Base-by-base conservation (phyloP, 345 rosid genomes). In the Raphanus sativus region DNA sequence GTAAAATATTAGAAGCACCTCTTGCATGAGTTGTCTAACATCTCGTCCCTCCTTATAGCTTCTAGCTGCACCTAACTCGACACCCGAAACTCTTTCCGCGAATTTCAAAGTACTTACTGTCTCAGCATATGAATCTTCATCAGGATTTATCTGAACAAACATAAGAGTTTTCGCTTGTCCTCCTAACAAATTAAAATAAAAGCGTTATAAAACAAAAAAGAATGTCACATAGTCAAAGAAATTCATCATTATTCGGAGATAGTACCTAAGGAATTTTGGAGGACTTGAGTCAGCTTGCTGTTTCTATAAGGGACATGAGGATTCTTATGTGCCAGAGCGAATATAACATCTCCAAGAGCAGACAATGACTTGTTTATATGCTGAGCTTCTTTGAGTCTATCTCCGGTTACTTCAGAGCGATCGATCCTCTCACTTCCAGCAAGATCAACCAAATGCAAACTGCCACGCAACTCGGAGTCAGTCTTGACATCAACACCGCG, bases 71-170 rank as follows among this genome's bases (percentile, higher is more conserved):
- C 97, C 98, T 50, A 94, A 80, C 87, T 94, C 98, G 21, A 94
- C 90, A 60, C 98, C 97, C 33, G 97, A 91, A 72, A 94, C 97
- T 77, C 98, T 87, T 84, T 91, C 91, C 2, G 96, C 96, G 70
- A 94, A 94, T 71, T 90, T 94, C 80, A 91, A 85, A 28, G 97
- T 90, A 81, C 98, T 94, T 81, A 90, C 26, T 3, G 96, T 94
- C 75, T 94, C 98, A 30, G 94, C 85, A 62, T 85, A 91, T 30
- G 98, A 93, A 74, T 86, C 94, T 29, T 75, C 87, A 87, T 91
- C 98, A 60, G 97, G 97, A 86, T 91, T 91, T n/a, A 94, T 90
- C 82, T 94, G 98, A 52, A 94, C 96, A 83, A 91, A 90, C 97
- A 90, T 91, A 32, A 94, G 98, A 21, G 96, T 90, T 86, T 91